A percentile compares a stretch with the other conserved stretches of the same genome.
Evolutionary conservation across 2,329 filamentous ascomycete genomes (phyloP).

Genomic region (Orbilia oligospora): DNA sequence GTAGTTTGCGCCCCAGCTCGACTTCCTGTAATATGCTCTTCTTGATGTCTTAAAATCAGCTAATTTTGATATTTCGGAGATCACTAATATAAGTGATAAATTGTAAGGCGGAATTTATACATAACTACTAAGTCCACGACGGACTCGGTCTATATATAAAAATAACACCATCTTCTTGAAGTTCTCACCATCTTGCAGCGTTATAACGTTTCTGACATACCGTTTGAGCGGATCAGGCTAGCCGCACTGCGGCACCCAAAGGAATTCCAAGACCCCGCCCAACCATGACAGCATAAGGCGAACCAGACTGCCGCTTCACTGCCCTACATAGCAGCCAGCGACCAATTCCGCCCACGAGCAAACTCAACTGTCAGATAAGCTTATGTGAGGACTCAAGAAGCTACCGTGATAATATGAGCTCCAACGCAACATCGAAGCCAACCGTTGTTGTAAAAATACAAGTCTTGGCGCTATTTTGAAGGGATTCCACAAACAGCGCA

Average conservation of each 20-base stretch:
- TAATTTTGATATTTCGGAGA: neutral
- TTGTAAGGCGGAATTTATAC: neutral
- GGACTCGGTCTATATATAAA: neutral
- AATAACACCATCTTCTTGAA: neutral
- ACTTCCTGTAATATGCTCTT: neutral
- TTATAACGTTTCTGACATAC: conserved; percentile 10
- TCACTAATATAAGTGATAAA: neutral
- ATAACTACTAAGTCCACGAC: neutral
- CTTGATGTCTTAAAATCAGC: neutral
- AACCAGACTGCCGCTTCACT: neutral
- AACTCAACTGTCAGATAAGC: conserved; percentile 2
- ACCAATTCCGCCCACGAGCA: neutral
- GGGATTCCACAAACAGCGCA: conserved; percentile 5
- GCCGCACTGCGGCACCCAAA: conserved; percentile 10
- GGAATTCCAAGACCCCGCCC: conserved; percentile 2
- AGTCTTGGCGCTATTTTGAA: conserved; percentile 30
- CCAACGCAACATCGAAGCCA: conserved; percentile 17
- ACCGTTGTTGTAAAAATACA: conserved; percentile 19
- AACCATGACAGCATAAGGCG: conserved; percentile 11
- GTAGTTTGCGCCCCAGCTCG: too few species aligned
- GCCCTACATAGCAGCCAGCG: neutral
- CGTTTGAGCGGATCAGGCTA: neutral
- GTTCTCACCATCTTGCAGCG: neutral
- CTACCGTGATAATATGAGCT: neutral
- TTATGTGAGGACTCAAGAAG: neutral